Evolutionary conservation across 2,329 filamentous ascomycete genomes (phyloP), one percentile per base, ranked within the genome.

Genomic region (Microthyrium microscopicum): DNA sequence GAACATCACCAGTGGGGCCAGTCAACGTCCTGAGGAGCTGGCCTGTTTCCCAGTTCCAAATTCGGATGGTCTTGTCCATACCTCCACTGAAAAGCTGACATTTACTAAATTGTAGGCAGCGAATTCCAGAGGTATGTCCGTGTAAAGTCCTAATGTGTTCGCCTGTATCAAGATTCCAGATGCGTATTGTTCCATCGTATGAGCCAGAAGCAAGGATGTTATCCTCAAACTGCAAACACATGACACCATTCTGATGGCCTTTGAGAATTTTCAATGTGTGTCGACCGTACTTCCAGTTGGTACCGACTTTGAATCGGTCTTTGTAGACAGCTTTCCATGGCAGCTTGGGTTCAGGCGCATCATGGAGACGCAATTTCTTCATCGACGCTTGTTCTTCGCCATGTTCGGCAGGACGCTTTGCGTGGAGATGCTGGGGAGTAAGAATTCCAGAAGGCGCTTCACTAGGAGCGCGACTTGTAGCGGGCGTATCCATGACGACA

Each of bases 311-410:
- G 64, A 87, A 95, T 12, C 82, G 73, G 52, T 94, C 87, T 41
- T 83, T 80, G 60, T 98, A 98, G 1, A 98, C 82, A 40, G 92
- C 84, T 55, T 98, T 98, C 89, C 89, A 98, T 0, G 78, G 84
- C 20, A 83, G 57, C 40, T 54, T 55, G 39, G 48, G 51, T 34
- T 15, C 5, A 58, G 58, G 16, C 57, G 53, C 59, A 56, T 15
- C 60, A 58, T 20, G 57, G 40, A 11, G 35, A 46, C 11, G 48
- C 45, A 21, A 56, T 55, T 2, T 50, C 22, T 11, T 33, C n/a
- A 12, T 32, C 31, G 4, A 33, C 54, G 38, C 70, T 68, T 16
- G 66, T 43, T 3, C 65, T 70, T 45, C 64, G 58, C 4, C 70
- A 72, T 5, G 64, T 69, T 6, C 72, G 73, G 31, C 75, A 64